These are phyloP conservation scores for Pilaira anomala DNA, from an alignment of 192 early-diverging fungal species.

Conservation along the genomic window DNA sequence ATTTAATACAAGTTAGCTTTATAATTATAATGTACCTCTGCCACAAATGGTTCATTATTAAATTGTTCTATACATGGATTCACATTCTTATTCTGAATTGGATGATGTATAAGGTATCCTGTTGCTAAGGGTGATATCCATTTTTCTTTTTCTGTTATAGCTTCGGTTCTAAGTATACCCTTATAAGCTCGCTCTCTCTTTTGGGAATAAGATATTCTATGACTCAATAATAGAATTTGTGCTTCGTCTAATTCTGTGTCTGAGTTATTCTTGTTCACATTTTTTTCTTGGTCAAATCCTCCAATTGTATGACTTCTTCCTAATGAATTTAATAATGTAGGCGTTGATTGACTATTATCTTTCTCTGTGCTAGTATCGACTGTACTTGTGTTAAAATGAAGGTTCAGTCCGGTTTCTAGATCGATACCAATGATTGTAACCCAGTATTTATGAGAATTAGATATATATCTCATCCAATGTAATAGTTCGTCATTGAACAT, in stretches of 20 bases:
- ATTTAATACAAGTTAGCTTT: not conserved
- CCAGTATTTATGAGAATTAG: not conserved
- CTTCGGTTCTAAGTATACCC: conserved; percentile 5
- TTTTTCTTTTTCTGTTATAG: conserved; percentile 7
- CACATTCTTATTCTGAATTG: conserved; percentile 25
- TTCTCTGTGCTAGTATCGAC: conserved; percentile 17
- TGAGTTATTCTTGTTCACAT: not conserved
- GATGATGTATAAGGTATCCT: conserved; percentile 44
- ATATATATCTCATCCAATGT: conserved; percentile 3
- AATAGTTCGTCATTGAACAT: conserved; percentile 40
- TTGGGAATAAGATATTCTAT: conserved; percentile 41
- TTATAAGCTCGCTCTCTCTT: conserved; percentile 18
- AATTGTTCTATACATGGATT: conserved; percentile 40
- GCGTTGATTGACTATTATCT: conserved; percentile 11
- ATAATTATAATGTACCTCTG: conserved; percentile 32
- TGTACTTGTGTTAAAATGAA: conserved; percentile 5
- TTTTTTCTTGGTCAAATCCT: not conserved
- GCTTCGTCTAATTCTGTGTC: conserved; percentile 25
- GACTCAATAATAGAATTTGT: conserved; percentile 42
- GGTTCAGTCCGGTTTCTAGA: not conserved
- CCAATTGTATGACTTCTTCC: not conserved
- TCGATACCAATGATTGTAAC: not conserved
- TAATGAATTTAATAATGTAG: conserved; percentile 23
- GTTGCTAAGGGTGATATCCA: conserved; percentile 44
- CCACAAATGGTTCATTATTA: conserved; percentile 32